These are phyloP conservation scores for Chalaropsis ovoidea DNA, from an alignment of 2,329 filamentous ascomycete species.

Conservation along the genomic window DNA sequence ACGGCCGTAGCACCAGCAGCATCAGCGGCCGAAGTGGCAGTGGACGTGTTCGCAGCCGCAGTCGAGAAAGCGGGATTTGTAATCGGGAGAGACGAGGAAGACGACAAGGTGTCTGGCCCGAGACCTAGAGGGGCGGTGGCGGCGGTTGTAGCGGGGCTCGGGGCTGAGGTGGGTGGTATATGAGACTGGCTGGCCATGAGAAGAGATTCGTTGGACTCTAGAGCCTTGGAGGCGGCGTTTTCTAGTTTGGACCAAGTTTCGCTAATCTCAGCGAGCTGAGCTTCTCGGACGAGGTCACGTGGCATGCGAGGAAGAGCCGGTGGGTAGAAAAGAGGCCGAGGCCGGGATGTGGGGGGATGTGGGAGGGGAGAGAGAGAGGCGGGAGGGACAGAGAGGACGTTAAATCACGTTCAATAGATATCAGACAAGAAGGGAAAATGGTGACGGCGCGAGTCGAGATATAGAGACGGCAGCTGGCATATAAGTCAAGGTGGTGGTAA, in stretches of 20 bases:
- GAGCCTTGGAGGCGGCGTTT: neutral
- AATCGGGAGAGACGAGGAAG: neutral
- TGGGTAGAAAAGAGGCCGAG: neutral
- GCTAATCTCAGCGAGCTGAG: slow-evolving; percentile 20
- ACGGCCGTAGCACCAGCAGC: neutral
- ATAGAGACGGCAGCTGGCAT: neutral
- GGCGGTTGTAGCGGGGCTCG: neutral
- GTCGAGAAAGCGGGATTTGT: neutral
- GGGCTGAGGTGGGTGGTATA: neutral
- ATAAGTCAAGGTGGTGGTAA: too few relatives aligned
- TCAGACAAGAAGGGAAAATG: neutral
- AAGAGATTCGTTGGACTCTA: slow-evolving; percentile 14
- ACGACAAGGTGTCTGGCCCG: neutral
- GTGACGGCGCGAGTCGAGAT: neutral
- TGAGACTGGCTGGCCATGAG: slow-evolving; percentile 5
- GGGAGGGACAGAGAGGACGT: neutral
- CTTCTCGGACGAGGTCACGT: slow-evolving; percentile 7
- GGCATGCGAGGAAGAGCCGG: slow-evolving; percentile 15
- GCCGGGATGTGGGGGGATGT: neutral
- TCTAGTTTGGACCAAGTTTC: slow-evolving; percentile 22
- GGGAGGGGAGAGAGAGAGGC: neutral
- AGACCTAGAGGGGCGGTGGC: neutral
- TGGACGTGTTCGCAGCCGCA: neutral
- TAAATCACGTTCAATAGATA: too few relatives aligned
- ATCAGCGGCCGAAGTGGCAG: neutral